phyloP scores from a whole-genome alignment of 192 early-diverging fungal species.

The Coemansia sp. region DNA sequence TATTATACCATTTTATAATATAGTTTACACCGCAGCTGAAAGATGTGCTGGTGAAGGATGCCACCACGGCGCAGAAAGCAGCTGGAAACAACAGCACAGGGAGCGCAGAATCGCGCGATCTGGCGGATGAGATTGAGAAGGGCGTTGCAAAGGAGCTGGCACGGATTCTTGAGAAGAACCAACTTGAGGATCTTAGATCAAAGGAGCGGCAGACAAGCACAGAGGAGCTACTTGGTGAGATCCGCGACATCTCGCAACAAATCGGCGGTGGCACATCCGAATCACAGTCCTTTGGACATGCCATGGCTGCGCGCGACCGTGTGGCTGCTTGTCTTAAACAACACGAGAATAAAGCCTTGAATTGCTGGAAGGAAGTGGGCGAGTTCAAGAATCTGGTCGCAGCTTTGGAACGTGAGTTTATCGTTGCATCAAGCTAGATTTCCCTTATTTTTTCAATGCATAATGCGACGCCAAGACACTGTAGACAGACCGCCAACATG shows the following conservation, averaged over 20 bases:
- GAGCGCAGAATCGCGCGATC: constrained; percentile 15
- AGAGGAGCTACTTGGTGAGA: constrained; percentile 40
- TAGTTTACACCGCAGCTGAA: constrained; percentile 47
- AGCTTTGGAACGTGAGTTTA: constrained; percentile 41
- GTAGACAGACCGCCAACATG: no score
- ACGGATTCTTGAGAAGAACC: constrained; percentile 48
- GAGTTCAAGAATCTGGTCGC: constrained; percentile 43
- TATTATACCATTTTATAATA: background rate
- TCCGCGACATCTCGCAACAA: constrained; percentile 48
- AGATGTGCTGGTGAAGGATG: constrained; percentile 37
- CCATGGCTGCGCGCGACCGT: constrained; percentile 34
- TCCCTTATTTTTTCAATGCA: background rate
- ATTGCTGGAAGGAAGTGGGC: constrained; percentile 53
- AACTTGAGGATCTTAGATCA: constrained; percentile 39
- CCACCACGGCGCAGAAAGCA: background rate
- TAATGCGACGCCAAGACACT: no score
- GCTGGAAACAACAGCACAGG: background rate
- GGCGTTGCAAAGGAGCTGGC: constrained; percentile 47
- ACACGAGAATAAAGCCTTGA: constrained; percentile 37
- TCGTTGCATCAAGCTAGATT: constrained; percentile 16
- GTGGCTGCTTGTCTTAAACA: constrained; percentile 31
- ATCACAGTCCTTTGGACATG: constrained; percentile 16
- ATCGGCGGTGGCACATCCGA: constrained; percentile 15
- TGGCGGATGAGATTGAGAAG: constrained; percentile 30
- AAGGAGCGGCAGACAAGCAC: constrained; percentile 48